These are phyloP conservation scores for Dimocarpus longan DNA, from an alignment of 345 rosid genomes.

Conservation along the genomic window DNA sequence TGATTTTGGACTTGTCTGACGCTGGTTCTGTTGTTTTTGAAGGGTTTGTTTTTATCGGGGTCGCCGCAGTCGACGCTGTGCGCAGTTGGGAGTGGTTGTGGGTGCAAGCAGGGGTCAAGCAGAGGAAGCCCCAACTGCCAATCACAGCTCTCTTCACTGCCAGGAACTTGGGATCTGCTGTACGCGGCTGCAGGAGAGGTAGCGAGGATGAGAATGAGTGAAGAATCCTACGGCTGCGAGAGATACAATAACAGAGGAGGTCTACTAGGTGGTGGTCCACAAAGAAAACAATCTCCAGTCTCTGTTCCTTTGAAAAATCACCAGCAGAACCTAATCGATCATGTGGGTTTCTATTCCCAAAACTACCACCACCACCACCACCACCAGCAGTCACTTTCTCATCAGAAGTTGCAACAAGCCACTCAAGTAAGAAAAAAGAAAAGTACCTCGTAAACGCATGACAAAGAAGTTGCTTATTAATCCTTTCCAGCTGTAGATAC, in stretches of 20 bases:
- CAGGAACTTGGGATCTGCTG: constrained; percentile 57
- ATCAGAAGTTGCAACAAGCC: constrained; percentile 63
- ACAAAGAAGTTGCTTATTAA: not conserved
- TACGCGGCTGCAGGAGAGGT: constrained; percentile 61
- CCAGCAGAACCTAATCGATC: constrained; percentile 19
- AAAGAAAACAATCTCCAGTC: constrained; percentile 31
- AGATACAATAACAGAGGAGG: constrained; percentile 31
- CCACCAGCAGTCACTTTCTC: constrained; percentile 36
- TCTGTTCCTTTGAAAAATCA: constrained; percentile 34
- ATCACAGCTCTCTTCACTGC: constrained; percentile 36
- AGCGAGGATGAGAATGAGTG: constrained; percentile 39
- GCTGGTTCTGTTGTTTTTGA: not conserved
- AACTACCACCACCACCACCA: constrained; percentile 14
- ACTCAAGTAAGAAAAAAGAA: constrained; percentile 42
- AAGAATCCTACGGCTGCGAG: constrained; percentile 19
- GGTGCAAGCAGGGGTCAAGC: constrained; percentile 36
- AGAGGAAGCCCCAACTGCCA: constrained; percentile 32
- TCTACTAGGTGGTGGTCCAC: constrained; percentile 26
- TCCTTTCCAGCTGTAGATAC: not conserved
- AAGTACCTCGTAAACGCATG: not conserved
- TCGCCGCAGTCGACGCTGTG: constrained; percentile 62
- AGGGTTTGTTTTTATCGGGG: constrained; percentile 44
- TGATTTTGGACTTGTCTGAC: not conserved
- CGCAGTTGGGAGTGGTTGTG: constrained; percentile 38
- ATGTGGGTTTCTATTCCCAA: constrained; percentile 21